Evolutionary conservation across 192 early-diverging fungal species (phyloP), one percentile per base, ranked within the genome.

Genomic region (Kickxella alabastrina): DNA sequence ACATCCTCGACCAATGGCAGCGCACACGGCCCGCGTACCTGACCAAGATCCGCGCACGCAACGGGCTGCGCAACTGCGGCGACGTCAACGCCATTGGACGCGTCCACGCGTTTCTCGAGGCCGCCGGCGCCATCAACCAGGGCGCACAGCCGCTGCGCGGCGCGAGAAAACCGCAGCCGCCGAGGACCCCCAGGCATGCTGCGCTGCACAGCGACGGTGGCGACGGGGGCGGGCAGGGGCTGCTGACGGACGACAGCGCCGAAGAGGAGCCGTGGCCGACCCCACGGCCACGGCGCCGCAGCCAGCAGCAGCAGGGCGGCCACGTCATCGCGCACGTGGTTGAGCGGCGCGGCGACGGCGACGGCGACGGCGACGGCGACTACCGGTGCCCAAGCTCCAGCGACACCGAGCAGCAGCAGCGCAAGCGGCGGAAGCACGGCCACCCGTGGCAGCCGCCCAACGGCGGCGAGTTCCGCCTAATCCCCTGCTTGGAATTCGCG

Each of bases 61-160:
- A 79, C 1, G 88, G 84, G 0, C 62, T 97, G 14, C 77, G 58
- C 22, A 86, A 91, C 65, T 91, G 90, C 54, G 89, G 92, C 19
- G 93, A 97, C 47, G 93, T 97, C 17, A 93, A 97, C 59, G 92
- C 92, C 6, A 92, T 97, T 19, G 82, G 86, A 2, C 73, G 93
- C 3, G 85, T 97, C 25, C 91, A 95, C 57, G 49, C 78, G 14
- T 97, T 87, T 71, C 71, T 97, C 18, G 93, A 97, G 52, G 59
- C 48, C 10, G 67, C 84, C 22, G 84, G 85, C 8, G 82, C 79
- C 6, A 95, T 97, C 62, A 97, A 97, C 62, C 61, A 79, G 6
- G 85, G 82, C 38, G 82, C 82, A 8, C 62, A 29, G 22, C n/a
- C n/a, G n/a, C n/a, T n/a, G n/a, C n/a, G n/a, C n/a, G n/a, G n/a